A percentile compares a stretch with the other conserved stretches of the same genome.
These are phyloP conservation scores for Parastagonospora nodorum DNA, from an alignment of 2,329 filamentous ascomycete genomes.

Conservation along the genomic window DNA sequence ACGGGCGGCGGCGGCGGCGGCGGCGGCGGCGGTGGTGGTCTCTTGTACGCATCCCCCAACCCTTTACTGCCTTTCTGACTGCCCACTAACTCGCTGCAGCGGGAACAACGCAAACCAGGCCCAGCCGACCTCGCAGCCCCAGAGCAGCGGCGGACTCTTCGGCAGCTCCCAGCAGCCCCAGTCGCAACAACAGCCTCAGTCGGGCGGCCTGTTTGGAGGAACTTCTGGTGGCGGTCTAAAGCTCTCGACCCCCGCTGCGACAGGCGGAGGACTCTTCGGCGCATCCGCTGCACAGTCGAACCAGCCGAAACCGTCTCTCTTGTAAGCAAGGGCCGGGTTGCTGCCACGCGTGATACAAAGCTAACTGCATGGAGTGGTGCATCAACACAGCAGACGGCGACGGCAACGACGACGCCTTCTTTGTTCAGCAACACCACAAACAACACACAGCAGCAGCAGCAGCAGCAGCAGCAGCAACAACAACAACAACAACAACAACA, in stretches of 20 bases:
- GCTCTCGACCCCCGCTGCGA: slow-evolving; percentile 30
- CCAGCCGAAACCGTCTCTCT: slow-evolving; percentile 44
- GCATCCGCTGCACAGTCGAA: slow-evolving; percentile 34
- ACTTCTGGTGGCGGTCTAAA: slow-evolving; percentile 12
- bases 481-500: slow-evolving; percentile 20
- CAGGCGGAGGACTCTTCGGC: slow-evolving; percentile 43
- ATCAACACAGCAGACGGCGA: slow-evolving; percentile 34
- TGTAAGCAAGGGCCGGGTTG: slow-evolving; percentile 35
- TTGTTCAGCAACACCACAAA: slow-evolving; percentile 32
- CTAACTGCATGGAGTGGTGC: slow-evolving; percentile 42
- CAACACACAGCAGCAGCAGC: no score
- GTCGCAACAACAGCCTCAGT: slow-evolving; percentile 32
- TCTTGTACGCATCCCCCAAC: slow-evolving; percentile 50
- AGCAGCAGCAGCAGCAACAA: slow-evolving; percentile 37
- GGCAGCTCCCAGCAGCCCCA: slow-evolving; percentile 35
- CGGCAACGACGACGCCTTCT: not conserved
- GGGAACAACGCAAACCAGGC: slow-evolving; percentile 35
- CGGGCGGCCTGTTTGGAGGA: slow-evolving; percentile 40
- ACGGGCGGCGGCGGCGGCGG: slow-evolving; percentile 50
- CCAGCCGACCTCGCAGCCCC: slow-evolving; percentile 36
- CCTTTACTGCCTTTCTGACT: not conserved
- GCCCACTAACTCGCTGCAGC: slow-evolving; percentile 13
- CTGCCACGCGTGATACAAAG: slow-evolving; percentile 13
- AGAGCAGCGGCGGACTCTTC: slow-evolving; percentile 34
- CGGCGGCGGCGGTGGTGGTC: slow-evolving; percentile 39